phyloP scores from a whole-genome alignment of 108 stramenopile genomes.

The Halocafeteria seosinensis region DNA sequence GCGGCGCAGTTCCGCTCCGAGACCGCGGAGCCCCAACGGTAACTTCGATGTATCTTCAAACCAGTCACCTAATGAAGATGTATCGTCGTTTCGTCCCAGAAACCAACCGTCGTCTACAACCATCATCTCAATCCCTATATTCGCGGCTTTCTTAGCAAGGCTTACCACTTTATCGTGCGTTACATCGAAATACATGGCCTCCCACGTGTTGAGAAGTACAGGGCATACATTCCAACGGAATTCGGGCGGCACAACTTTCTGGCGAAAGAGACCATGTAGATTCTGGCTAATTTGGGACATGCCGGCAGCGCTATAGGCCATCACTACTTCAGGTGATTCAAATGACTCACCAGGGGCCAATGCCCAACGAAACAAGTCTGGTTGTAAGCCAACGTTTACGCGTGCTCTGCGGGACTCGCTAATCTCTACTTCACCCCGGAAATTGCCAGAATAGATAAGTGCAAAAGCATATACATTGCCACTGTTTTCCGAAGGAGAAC shows the following conservation, averaged over 20 bases:
- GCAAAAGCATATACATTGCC: slow-evolving; percentile 8
- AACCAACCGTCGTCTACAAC: slow-evolving; percentile 16
- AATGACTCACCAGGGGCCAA: background rate
- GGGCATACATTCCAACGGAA: background rate
- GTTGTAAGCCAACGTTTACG: background rate
- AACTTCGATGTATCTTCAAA: background rate
- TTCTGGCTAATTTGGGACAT: background rate
- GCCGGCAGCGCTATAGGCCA: background rate
- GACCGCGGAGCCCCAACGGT: background rate
- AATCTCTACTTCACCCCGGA: background rate
- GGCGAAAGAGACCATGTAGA: background rate
- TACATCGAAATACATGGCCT: background rate
- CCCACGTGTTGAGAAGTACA: background rate
- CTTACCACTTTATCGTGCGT: background rate
- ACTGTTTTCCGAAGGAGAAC: background rate
- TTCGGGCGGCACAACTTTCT: background rate
- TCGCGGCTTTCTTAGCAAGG: background rate
- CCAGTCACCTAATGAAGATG: slow-evolving; percentile 10
- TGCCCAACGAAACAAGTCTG: background rate
- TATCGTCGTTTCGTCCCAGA: slow-evolving; percentile 4
- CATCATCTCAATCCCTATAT: background rate
- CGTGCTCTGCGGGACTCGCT: background rate
- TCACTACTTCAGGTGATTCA: background rate
- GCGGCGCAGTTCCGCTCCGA: background rate
- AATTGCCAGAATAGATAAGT: slow-evolving; percentile 9